Evolutionary conservation across 192 early-diverging fungal species (phyloP).

Genomic region (Gamsiella multidivaricata): DNA sequence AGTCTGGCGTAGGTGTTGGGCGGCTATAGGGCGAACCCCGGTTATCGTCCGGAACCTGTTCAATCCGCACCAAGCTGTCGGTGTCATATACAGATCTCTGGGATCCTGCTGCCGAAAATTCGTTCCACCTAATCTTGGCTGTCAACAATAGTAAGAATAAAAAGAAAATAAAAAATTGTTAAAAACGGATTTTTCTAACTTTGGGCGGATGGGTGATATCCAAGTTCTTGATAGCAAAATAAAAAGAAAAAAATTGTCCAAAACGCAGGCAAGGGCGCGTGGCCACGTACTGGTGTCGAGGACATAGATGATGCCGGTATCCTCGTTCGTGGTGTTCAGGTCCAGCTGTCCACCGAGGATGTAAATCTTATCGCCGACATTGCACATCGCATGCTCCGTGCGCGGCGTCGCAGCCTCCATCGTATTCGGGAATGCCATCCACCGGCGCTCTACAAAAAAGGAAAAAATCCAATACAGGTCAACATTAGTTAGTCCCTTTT

Average conservation of each 20-base stretch:
- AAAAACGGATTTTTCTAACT: too few species aligned
- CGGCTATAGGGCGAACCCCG: constrained; percentile 16
- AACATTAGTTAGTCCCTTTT: too few species aligned
- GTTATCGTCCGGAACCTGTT: not conserved
- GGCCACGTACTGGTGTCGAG: constrained; percentile 68
- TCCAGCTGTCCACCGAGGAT: constrained; percentile 66
- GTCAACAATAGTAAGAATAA: not conserved
- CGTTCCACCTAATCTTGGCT: constrained; percentile 63
- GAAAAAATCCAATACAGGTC: not conserved
- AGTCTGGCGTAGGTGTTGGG: constrained; percentile 4
- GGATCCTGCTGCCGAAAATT: constrained; percentile 12
- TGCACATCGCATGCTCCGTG: constrained; percentile 56
- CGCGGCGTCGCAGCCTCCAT: constrained; percentile 56
- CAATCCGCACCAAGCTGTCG: constrained; percentile 6
- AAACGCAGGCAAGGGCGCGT: too few species aligned
- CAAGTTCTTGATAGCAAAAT: too few species aligned
- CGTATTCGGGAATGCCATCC: constrained; percentile 63
- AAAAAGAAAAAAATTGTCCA: too few species aligned
- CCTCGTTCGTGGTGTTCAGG: constrained; percentile 58
- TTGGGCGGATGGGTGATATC: too few species aligned
- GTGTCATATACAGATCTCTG: constrained; percentile 13
- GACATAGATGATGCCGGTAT: constrained; percentile 51
- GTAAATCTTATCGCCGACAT: constrained; percentile 57
- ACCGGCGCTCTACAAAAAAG: constrained; percentile 54
- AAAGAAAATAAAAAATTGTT: not conserved